Evolutionary conservation across 768 basidiomycete genomes (phyloP), one percentile per base, ranked within the genome.

Genomic region (Fomitopsis serialis): DNA sequence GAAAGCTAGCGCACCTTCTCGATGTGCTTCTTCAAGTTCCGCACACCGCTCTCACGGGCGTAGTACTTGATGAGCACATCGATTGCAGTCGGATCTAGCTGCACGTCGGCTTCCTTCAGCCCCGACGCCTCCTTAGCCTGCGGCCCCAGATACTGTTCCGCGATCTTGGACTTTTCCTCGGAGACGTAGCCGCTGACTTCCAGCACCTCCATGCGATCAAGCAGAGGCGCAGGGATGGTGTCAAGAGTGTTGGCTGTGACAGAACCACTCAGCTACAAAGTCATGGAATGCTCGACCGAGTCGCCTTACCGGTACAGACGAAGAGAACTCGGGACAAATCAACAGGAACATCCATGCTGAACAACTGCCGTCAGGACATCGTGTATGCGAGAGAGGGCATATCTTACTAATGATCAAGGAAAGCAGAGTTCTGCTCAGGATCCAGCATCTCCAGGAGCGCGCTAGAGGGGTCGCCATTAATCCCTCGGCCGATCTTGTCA

Each of bases 21-120:
- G 51, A 99, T 96, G 63, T 95, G 90, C 72, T 99, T 98, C 84
- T 98, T 98, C 67, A 99, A 65, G 65, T 94, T 93, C 46, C 97
- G 77, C 27, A 99, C 97, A 42, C 97, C 97, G 61, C 92, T 96
- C 74, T 99, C 97, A 22, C 97, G 80, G 66, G 92, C 95, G 69
- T 98, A 98, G 68, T 94, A 98, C 66, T 95, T 89, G 73, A 99
- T 98, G 49, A 99, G 77, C 11, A 82, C 72, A 60, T 95, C 92
- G 43, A 98, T 85, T 0, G 94, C 82, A 10, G 80, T 75, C 6
- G 81, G 77, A 19, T 91, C 85, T 15, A 99, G 73, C 50, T 78
- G 69, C 3, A 99, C 89, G 65, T 97, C 89, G 1, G 89, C 91
- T 17, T 81, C 78, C 65, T 87, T 87, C 24, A 99, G 75, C 11